A percentile compares a stretch with the other conserved stretches of the same genome.
Conservation (phyloP, 345 rosid genomes). For the Rhodamnia rubescens region DNA sequence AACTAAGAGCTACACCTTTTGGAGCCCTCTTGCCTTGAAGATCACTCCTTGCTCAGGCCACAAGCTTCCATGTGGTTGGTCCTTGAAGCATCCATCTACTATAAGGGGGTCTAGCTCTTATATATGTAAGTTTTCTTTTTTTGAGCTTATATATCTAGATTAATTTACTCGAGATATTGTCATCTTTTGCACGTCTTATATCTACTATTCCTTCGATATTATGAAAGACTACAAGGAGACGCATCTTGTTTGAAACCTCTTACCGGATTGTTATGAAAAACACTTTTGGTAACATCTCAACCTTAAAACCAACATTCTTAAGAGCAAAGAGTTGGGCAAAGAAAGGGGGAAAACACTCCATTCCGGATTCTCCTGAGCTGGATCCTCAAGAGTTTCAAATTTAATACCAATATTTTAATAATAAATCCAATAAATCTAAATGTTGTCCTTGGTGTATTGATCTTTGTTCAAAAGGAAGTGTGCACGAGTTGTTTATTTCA, state of each 20-base stretch:
- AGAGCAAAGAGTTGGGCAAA: too few species aligned
- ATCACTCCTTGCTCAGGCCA: not conserved
- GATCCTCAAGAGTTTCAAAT: not conserved
- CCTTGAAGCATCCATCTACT: not conserved
- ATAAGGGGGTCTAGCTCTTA: not conserved
- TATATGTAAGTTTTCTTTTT: not conserved
- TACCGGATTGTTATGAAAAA: not conserved
- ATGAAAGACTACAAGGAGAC: too few species aligned
- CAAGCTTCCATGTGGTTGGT: not conserved
- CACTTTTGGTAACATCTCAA: not conserved
- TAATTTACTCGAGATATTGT: not conserved
- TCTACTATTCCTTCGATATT: too few species aligned
- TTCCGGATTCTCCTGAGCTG: too few species aligned
- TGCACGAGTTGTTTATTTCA: not conserved
- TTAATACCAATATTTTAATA: too few species aligned
- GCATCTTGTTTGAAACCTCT: too few species aligned
- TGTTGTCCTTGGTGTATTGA: not conserved
- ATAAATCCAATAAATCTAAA: not conserved
- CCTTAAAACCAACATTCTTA: too few species aligned
- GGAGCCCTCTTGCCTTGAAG: not conserved
- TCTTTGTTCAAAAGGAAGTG: not conserved
- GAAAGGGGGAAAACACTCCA: too few species aligned
- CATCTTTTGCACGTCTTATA: too few species aligned
- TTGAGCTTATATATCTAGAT: not conserved
- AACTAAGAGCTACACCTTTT: not conserved